Conservation (phyloP, 148 eudicot genomes). For the Limonium bicolor region DNA sequence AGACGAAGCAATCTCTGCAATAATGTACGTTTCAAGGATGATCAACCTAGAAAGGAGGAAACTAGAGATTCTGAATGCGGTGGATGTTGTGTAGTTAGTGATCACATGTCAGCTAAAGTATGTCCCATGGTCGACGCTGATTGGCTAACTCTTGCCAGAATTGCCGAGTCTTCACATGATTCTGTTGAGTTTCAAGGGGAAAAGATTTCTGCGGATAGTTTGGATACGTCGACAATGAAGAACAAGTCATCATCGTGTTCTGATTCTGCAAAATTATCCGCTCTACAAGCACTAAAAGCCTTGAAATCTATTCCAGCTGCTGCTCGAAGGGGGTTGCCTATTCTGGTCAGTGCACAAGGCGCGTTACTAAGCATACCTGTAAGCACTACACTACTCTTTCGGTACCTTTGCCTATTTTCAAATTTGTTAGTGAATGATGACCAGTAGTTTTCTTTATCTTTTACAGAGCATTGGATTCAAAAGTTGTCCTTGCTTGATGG, state of each 20-base stretch:
- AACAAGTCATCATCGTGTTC: slow-evolving; percentile 9
- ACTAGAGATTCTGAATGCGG: slow-evolving; percentile 14
- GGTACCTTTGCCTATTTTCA: not conserved
- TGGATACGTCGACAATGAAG: not conserved
- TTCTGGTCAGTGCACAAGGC: slow-evolving; percentile 37
- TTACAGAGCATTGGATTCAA: slow-evolving; percentile 53
- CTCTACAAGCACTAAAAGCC: slow-evolving; percentile 35
- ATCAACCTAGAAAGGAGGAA: slow-evolving; percentile 1
- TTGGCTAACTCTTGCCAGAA: slow-evolving; percentile 70
- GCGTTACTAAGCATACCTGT: slow-evolving; percentile 63
- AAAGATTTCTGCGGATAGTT: not conserved
- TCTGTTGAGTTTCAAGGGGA: slow-evolving; percentile 9
- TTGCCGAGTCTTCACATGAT: slow-evolving; percentile 16
- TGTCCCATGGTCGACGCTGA: slow-evolving; percentile 80
- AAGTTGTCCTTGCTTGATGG: slow-evolving; percentile 46
- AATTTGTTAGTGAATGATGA: not conserved
- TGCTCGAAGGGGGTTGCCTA: slow-evolving; percentile 78
- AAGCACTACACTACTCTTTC: slow-evolving; percentile 4
- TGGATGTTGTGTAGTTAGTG: slow-evolving; percentile 28
- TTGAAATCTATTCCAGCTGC: slow-evolving; percentile 76
- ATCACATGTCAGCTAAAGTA: slow-evolving; percentile 25
- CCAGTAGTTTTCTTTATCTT: not conserved
- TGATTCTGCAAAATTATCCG: slow-evolving; percentile 28
- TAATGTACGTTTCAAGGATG: slow-evolving; percentile 1
- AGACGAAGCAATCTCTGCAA: slow-evolving; percentile 5